These are phyloP conservation scores for Mucor indicus DNA, from an alignment of 371 early-diverging fungal genomes.

Conservation along the genomic window DNA sequence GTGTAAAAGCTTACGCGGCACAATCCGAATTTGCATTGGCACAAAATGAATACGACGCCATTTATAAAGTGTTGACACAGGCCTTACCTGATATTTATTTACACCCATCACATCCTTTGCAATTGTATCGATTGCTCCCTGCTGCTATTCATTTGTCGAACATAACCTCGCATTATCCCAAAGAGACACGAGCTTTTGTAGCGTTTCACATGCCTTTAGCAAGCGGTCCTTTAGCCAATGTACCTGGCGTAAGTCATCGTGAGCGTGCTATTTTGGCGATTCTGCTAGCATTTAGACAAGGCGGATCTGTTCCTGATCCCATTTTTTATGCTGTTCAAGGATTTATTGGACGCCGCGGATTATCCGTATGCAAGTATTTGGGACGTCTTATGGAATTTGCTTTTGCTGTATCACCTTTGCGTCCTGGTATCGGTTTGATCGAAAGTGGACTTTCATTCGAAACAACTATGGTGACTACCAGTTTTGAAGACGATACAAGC, in stretches of 20 bases:
- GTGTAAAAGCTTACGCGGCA: slow-evolving; percentile 45
- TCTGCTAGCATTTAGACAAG: slow-evolving; percentile 53
- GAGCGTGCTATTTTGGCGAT: slow-evolving; percentile 57
- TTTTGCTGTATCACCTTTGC: slow-evolving; percentile 40
- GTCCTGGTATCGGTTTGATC: slow-evolving; percentile 34
- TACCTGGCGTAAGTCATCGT: slow-evolving; percentile 55
- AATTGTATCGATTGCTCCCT: slow-evolving; percentile 52
- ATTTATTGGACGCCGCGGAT: slow-evolving; percentile 38
- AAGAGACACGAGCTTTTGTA: slow-evolving; percentile 59
- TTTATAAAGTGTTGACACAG: slow-evolving; percentile 25
- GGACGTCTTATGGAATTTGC: slow-evolving; percentile 46
- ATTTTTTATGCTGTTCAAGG: slow-evolving; percentile 34
- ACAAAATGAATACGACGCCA: slow-evolving; percentile 30
- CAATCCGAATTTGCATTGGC: slow-evolving; percentile 21
- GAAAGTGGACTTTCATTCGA: slow-evolving; percentile 30
- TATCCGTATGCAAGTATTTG: slow-evolving; percentile 40
- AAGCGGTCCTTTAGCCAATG: slow-evolving; percentile 56
- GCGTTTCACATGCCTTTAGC: slow-evolving; percentile 61
- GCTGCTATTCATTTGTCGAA: slow-evolving; percentile 54
- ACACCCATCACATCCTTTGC: slow-evolving; percentile 28
- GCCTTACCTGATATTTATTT: slow-evolving; percentile 35
- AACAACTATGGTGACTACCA: not conserved
- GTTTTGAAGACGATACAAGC: not conserved
- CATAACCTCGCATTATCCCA: slow-evolving; percentile 53
- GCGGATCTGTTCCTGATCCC: slow-evolving; percentile 51